These are phyloP conservation scores for Pseudogymnoascus sp. DNA, from an alignment of 2,329 filamentous ascomycete genomes.

Conservation along the genomic window DNA sequence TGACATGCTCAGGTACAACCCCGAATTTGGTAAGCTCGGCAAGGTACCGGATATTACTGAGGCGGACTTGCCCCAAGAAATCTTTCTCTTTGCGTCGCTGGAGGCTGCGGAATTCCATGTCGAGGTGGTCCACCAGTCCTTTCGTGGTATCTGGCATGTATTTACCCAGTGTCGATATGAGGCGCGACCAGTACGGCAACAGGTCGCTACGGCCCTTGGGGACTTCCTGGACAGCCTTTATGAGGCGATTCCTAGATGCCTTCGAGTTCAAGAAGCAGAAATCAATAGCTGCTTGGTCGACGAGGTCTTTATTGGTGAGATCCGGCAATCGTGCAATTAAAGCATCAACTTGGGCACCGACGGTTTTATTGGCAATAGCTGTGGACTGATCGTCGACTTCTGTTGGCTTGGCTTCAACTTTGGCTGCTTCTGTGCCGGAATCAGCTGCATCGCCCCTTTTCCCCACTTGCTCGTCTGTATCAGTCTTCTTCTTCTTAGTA, in stretches of 20 bases:
- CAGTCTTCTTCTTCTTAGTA: slow-evolving; percentile 84
- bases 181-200: slow-evolving; percentile 81
- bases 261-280: slow-evolving; percentile 99
- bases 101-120: slow-evolving; percentile 93
- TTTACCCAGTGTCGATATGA: slow-evolving; percentile 86
- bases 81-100: slow-evolving; percentile 97
- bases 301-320: slow-evolving; percentile 80
- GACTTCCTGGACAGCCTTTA: slow-evolving; percentile 90
- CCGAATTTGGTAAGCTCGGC: slow-evolving; percentile 97
- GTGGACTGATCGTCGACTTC: slow-evolving; percentile 76
- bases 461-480: slow-evolving; percentile 73
- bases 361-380: slow-evolving; percentile 95
- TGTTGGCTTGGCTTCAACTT: slow-evolving; percentile 41
- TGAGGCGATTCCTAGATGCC: slow-evolving; percentile 85
- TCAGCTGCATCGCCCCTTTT: slow-evolving; percentile 61
- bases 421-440: slow-evolving; percentile 34
- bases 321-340: slow-evolving; percentile 84
- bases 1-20: slow-evolving; percentile 94
- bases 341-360: slow-evolving; percentile 92
- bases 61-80: slow-evolving; percentile 86
- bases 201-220: slow-evolving; percentile 91
- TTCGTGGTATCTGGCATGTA: slow-evolving; percentile 95
- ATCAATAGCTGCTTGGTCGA: slow-evolving; percentile 88
- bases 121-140: slow-evolving; percentile 82
- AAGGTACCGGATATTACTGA: slow-evolving; percentile 94